A percentile compares a stretch with the other conserved stretches of the same genome.
Evolutionary conservation across 2,329 filamentous ascomycete species (phyloP).

Genomic region (Talaromyces pinophilus): DNA sequence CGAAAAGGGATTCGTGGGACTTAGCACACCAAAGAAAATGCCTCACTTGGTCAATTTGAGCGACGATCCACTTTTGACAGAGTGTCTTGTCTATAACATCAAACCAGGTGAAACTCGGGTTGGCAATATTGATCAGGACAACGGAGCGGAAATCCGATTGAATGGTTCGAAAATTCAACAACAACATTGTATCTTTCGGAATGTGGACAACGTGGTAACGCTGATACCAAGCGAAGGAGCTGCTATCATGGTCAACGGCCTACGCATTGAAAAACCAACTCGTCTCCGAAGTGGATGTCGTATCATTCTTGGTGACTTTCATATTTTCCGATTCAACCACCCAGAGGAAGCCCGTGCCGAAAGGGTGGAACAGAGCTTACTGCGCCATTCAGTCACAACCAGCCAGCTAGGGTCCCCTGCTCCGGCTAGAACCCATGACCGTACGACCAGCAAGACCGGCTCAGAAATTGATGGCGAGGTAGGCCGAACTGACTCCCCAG

Average conservation of each 20-base stretch:
- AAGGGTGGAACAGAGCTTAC: constrained; percentile 79
- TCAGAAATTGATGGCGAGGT: constrained; percentile 74
- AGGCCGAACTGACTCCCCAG: constrained; percentile 77
- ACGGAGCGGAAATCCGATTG: constrained; percentile 82
- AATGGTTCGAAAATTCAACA: constrained; percentile 92
- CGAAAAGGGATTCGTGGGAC: constrained; percentile 93
- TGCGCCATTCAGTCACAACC: constrained; percentile 76
- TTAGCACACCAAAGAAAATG: constrained; percentile 98
- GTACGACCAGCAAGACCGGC: constrained; percentile 73
- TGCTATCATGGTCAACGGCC: constrained; percentile 96
- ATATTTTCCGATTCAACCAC: constrained; percentile 98
- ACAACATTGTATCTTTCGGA: constrained; percentile 93
- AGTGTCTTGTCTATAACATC: constrained; percentile 96
- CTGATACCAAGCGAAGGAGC: constrained; percentile 87
- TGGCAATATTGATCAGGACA: constrained; percentile 84
- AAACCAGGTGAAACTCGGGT: constrained; percentile 94
- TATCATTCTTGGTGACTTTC: constrained; percentile 95
- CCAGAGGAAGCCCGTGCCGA: constrained; percentile 94
- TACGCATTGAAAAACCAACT: constrained; percentile 81
- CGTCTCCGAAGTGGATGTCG: constrained; percentile 88
- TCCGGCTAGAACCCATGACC: constrained; percentile 68
- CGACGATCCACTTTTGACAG: constrained; percentile 87
- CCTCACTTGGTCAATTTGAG: constrained; percentile 97
- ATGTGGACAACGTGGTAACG: constrained; percentile 89
- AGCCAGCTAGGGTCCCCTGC: constrained; percentile 66